These are phyloP conservation scores for Salix brachista DNA, from an alignment of 345 rosid species.

Conservation along the genomic window DNA sequence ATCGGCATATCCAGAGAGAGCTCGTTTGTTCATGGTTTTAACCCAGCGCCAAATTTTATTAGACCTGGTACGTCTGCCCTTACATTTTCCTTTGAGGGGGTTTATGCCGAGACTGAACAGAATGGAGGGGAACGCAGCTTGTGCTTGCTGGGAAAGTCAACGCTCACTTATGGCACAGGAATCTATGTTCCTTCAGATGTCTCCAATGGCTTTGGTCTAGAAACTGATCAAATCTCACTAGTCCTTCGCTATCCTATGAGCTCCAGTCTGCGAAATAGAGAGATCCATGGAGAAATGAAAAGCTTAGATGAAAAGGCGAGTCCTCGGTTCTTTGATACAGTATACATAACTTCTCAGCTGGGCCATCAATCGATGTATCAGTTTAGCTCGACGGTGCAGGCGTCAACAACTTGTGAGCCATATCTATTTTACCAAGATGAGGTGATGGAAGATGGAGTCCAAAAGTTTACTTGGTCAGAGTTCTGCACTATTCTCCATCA, in stretches of 20 bases:
- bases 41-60: background rate
- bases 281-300: conserved; percentile 13
- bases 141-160: conserved; percentile 22
- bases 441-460: background rate
- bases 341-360: background rate
- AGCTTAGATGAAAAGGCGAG: background rate
- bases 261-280: conserved; percentile 11
- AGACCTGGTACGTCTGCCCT: conserved; percentile 6
- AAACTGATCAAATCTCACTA: conserved; percentile 8
- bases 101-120: conserved; percentile 7
- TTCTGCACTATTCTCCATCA: background rate
- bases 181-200: background rate
- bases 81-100: conserved; percentile 11
- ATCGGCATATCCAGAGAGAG: background rate
- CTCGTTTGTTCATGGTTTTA: background rate
- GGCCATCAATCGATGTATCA: background rate
- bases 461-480: background rate
- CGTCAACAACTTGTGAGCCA: background rate
- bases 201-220: background rate
- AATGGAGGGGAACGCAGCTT: conserved; percentile 9
- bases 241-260: conserved; percentile 8
- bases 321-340: conserved; percentile 7
- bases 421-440: background rate
- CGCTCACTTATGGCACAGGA: background rate
- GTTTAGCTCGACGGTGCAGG: background rate